Percentiles rank a stretch among this genome's conserved stretches.
phyloP scores from a whole-genome alignment of 257 asterid species.

The Verbena officinalis region DNA sequence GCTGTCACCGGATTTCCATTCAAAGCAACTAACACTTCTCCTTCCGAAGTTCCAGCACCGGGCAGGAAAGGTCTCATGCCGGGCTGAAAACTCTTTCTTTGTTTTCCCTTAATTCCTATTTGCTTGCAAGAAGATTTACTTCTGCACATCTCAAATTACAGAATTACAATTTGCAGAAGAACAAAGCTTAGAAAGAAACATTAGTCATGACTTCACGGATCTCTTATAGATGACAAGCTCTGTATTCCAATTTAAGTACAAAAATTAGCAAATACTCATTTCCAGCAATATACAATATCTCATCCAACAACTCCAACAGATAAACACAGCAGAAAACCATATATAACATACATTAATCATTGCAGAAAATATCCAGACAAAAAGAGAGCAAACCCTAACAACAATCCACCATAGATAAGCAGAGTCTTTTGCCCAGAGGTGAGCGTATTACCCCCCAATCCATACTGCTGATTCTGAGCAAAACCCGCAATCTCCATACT shows the following conservation, averaged over 20 bases:
- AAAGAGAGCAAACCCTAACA: conserved; percentile 68
- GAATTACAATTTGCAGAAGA: too few relatives aligned
- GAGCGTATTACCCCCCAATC: conserved; percentile 88
- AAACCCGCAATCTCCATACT: conserved; percentile 93
- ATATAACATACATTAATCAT: conserved; percentile 27
- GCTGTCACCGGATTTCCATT: too few relatives aligned
- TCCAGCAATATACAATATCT: conserved; percentile 24
- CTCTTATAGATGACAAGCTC: too few relatives aligned
- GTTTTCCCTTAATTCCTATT: too few relatives aligned
- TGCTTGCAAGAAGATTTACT: too few relatives aligned
- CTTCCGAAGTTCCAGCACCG: too few relatives aligned
- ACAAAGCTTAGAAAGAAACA: too few relatives aligned
- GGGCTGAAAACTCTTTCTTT: too few relatives aligned
- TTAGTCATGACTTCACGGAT: too few relatives aligned
- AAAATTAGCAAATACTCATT: not conserved
- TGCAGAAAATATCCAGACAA: conserved; percentile 92
- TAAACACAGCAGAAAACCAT: conserved; percentile 4
- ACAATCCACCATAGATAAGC: conserved; percentile 84
- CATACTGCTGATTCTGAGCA: conserved; percentile 94
- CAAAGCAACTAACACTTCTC: too few relatives aligned
- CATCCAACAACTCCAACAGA: conserved; percentile 19
- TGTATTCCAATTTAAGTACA: conserved; percentile 2
- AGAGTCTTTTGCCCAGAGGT: conserved; percentile 89
- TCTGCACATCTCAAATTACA: too few relatives aligned
- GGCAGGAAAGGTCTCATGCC: too few relatives aligned